Percentiles rank a stretch among this genome's conserved stretches.
These are phyloP conservation scores for Schizochytrium sp. DNA, from an alignment of 108 stramenopile species.

Conservation along the genomic window DNA sequence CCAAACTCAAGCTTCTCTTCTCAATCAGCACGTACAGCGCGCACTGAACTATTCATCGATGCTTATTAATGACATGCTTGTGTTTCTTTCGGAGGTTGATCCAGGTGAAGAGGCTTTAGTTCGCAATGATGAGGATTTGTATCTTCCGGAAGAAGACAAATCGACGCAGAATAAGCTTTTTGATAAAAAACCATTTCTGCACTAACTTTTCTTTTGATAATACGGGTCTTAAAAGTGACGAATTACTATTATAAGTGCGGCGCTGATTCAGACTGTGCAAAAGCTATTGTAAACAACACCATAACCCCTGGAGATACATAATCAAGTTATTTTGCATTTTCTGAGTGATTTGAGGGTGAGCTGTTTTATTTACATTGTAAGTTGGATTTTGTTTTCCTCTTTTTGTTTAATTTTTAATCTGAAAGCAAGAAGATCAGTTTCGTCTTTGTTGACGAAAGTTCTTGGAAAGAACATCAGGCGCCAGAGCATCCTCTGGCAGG, in stretches of 20 bases:
- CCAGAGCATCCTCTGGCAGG: constrained; percentile 9
- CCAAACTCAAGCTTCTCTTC: background rate
- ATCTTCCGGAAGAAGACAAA: background rate
- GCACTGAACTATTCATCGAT: background rate
- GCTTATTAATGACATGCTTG: background rate
- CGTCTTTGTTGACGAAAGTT: background rate
- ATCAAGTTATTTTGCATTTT: background rate
- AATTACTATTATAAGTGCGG: too few relatives aligned
- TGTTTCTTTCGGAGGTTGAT: background rate
- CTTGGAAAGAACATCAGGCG: constrained; percentile 27
- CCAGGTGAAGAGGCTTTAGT: background rate
- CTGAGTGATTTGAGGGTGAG: background rate
- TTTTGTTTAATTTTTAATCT: too few relatives aligned
- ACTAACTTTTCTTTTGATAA: too few relatives aligned
- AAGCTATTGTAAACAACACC: background rate
- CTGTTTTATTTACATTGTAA: background rate
- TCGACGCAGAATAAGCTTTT: background rate
- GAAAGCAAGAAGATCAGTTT: background rate
- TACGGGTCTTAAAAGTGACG: too few relatives aligned
- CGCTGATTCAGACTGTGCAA: too few relatives aligned
- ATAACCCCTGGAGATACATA: background rate
- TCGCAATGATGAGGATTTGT: constrained; percentile 11
- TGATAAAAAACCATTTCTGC: too few relatives aligned
- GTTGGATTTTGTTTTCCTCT: background rate
- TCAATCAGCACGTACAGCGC: background rate